phyloP scores from a whole-genome alignment of 108 stramenopile species.

The Cylindrotheca closterium region DNA sequence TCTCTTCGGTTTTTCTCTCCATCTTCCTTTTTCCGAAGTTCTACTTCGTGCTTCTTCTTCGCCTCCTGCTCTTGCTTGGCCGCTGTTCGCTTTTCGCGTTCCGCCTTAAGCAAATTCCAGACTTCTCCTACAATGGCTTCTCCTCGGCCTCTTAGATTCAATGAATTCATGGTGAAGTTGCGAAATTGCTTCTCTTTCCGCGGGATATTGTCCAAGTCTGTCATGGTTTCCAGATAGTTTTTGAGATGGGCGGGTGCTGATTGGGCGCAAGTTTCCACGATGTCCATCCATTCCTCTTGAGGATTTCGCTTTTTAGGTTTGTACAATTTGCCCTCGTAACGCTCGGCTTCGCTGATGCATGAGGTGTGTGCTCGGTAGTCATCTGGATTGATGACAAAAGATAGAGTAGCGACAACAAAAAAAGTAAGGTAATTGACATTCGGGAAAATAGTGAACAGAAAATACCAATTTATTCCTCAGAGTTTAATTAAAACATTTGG shows the following conservation, averaged over 20 bases:
- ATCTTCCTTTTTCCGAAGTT: slow-evolving; percentile 27
- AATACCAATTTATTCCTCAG: slow-evolving; percentile 44
- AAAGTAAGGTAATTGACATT: slow-evolving; percentile 16
- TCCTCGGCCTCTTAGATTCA: slow-evolving; percentile 53
- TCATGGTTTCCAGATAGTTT: slow-evolving; percentile 56
- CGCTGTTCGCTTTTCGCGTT: slow-evolving; percentile 36
- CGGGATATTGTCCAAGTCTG: slow-evolving; percentile 76
- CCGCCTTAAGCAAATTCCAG: slow-evolving; percentile 65
- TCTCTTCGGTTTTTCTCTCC: slow-evolving; percentile 32
- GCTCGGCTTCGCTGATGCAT: slow-evolving; percentile 86
- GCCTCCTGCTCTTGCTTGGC: slow-evolving; percentile 28
- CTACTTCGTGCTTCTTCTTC: slow-evolving; percentile 17
- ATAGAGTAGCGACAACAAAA: background rate
- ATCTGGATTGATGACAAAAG: slow-evolving; percentile 40
- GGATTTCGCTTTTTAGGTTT: slow-evolving; percentile 52
- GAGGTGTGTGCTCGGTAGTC: slow-evolving; percentile 83
- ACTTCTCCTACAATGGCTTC: slow-evolving; percentile 55
- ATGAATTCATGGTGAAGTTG: slow-evolving; percentile 85
- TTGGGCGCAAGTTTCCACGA: slow-evolving; percentile 47
- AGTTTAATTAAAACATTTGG: slow-evolving; percentile 94
- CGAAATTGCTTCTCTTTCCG: slow-evolving; percentile 89
- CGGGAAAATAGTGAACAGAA: slow-evolving; percentile 6
- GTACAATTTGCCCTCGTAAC: slow-evolving; percentile 70
- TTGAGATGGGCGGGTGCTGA: slow-evolving; percentile 55
- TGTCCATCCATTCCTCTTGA: slow-evolving; percentile 82